phyloP scores from a whole-genome alignment of 768 basidiomycete genomes.

The Collybiopsis luxurians region DNA sequence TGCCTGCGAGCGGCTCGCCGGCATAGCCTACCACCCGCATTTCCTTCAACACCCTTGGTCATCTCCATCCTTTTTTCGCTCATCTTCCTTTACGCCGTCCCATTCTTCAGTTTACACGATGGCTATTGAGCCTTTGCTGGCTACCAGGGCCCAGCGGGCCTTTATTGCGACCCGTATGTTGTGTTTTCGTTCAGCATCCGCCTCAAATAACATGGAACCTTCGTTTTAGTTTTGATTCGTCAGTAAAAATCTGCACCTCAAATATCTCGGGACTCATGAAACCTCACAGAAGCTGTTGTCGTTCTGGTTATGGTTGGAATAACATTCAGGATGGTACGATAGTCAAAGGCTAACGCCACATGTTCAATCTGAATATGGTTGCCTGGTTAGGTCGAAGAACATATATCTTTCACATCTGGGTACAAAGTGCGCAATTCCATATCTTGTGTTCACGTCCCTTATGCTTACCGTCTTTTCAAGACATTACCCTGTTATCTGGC shows the following conservation, averaged over 20 bases:
- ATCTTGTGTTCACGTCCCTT: neutral
- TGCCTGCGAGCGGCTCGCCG: constrained; percentile 1
- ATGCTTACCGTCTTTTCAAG: constrained; percentile 29
- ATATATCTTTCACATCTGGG: constrained; percentile 39
- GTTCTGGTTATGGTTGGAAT: constrained; percentile 75
- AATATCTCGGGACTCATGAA: neutral
- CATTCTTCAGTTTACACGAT: constrained; percentile 45
- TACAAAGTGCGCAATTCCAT: constrained; percentile 47
- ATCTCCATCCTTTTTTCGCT: constrained; percentile 7
- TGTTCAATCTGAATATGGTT: neutral
- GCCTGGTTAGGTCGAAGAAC: constrained; percentile 45
- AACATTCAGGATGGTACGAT: constrained; percentile 60
- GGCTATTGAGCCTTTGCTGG: constrained; percentile 70
- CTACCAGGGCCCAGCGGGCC: constrained; percentile 67
- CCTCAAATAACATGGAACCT: constrained; percentile 6
- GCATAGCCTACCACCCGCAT: neutral
- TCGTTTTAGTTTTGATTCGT: constrained; percentile 54
- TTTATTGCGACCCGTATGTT: constrained; percentile 70
- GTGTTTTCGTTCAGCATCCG: constrained; percentile 1
- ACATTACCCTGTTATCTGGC: constrained; percentile 85
- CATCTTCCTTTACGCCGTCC: neutral
- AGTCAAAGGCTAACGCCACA: constrained; percentile 1
- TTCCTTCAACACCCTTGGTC: neutral
- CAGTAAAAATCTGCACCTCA: constrained; percentile 27
- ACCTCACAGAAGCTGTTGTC: constrained; percentile 60